Base-by-base conservation (phyloP, 176 grass and related monocot species). In the Oryza rufipogon region DNA sequence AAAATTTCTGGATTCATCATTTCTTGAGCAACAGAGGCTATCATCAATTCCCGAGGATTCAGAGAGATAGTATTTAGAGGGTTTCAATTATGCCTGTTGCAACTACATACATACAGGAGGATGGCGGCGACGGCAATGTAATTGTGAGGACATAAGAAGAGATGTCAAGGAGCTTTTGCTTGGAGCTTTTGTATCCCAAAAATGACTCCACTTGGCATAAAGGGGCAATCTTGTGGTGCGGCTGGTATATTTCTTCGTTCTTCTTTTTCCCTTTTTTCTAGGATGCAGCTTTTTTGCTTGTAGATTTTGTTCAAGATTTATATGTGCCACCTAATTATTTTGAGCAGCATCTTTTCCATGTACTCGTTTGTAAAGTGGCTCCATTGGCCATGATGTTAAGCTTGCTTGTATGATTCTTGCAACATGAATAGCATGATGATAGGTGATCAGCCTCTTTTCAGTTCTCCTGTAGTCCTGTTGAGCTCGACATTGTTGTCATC, bases 231-330 rank as follows among this genome's bases (percentile, higher is more conserved):
- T 66, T 73, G 76, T 22, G 36, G 78, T 83, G 75, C 25, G 78
- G 78, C 82, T 73, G 81, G 65, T 86, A 86, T 87, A 90, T 95
- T 95, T 91, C 85, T 98, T 98, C 58, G 93, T 95, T 93, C 86
- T 97, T 92, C 36, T 49, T 86, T 75, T 68, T 6, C 8, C 30
- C 32, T 75, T 38, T 36, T 77, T 90, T 80, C 61, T 77, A 65
- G 84, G 87, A 85, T 89, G 86, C 36, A 34, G 70, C 26, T 33
- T 83, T 89, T 87, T 84, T 84, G 80, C 71, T 54, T 89, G 87
- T 94, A 90, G 90, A 94, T 89, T 86, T 91, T 95, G 85, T 68
- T 79, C 73, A 30, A 88, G 81, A 74, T 91, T 83, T 74, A 80
- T 88, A 46, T 90, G 74, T 87, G 73, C 84, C 86, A 87, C 64